phyloP scores from a whole-genome alignment of 176 grass and related monocot genomes.

The Oryza longistaminata region DNA sequence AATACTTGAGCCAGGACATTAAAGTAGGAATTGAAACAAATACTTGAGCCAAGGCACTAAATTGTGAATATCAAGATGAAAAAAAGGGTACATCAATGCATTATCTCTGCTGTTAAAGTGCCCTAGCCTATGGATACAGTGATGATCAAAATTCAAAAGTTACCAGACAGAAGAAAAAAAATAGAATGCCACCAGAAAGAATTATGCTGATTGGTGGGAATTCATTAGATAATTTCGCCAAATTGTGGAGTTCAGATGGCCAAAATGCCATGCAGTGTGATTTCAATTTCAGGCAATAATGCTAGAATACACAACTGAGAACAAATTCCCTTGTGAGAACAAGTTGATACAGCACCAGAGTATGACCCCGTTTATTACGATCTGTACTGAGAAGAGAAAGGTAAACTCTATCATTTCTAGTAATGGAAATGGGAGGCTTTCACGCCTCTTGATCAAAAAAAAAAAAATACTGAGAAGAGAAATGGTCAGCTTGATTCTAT shows the following conservation, averaged over 20 bases:
- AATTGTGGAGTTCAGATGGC: background rate
- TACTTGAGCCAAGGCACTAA: background rate
- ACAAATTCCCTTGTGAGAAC: background rate
- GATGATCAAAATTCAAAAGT: background rate
- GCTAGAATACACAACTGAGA: background rate
- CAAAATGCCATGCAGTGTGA: background rate
- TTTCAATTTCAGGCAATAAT: background rate
- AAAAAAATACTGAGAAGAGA: background rate
- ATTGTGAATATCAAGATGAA: conserved; percentile 6
- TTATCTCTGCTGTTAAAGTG: background rate
- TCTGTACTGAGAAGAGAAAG: no score
- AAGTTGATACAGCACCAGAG: background rate
- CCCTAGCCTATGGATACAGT: background rate
- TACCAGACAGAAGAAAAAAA: no score
- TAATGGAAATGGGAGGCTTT: no score
- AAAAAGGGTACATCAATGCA: background rate
- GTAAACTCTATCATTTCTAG: no score
- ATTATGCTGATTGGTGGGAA: background rate
- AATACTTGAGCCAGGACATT: background rate
- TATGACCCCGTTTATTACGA: background rate
- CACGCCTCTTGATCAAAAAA: no score
- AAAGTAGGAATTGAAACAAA: background rate
- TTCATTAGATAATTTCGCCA: background rate
- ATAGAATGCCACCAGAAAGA: no score
- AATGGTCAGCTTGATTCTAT: background rate